Base-by-base conservation (phyloP, 2,329 filamentous ascomycete genomes). In the Fusarium sp. region DNA sequence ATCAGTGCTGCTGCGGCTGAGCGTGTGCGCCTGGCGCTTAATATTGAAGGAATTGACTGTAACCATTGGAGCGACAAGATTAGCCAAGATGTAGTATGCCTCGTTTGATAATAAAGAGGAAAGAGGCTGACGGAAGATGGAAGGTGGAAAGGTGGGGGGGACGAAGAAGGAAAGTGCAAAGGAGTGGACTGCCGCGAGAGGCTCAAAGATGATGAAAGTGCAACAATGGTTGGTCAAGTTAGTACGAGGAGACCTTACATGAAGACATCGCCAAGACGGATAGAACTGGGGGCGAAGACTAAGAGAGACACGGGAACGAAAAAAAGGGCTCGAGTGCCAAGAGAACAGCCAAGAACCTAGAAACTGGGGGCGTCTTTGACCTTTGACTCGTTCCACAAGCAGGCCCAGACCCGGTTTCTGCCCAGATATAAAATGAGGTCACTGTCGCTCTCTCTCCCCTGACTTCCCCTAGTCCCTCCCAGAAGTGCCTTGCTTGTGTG, bases 41-140 rank as follows among this genome's bases (percentile, higher is more conserved):
- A 83, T 81, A 55, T 77, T 78, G 71, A 80, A 83, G 43, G 80
- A 76, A 69, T 87, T 86, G 79, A 85, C 85, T 86, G 41, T 51
- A 8, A 47, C 50, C 50, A 55, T 60, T 44, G 30, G 16, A 34
- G 43, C 41, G 30, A 13, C 64, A 46, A 48, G 34, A 51, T 51
- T 56, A 53, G 41, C 43, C 28, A 18, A 5, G 8, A 44, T 7
- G 54, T 41, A 3, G 37, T 34, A 34, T 34, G 31, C 31, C 31
- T 34, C 9, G 12, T 34, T 34, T 34, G 18, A 23, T 40, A n/a
- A 27, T 23, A 27, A 8, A 58, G 28, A 44, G 23, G 11, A 39
- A 16, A 34, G 9, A 2, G 36, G 31, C 30, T 37, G 47, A 8
- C 16, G 40, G 18, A n/a, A 23, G 13, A 28, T 50, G 7, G 31